Evolutionary conservation across 306 rosid species (phyloP).

Genomic region (Quercus agrifolia): DNA sequence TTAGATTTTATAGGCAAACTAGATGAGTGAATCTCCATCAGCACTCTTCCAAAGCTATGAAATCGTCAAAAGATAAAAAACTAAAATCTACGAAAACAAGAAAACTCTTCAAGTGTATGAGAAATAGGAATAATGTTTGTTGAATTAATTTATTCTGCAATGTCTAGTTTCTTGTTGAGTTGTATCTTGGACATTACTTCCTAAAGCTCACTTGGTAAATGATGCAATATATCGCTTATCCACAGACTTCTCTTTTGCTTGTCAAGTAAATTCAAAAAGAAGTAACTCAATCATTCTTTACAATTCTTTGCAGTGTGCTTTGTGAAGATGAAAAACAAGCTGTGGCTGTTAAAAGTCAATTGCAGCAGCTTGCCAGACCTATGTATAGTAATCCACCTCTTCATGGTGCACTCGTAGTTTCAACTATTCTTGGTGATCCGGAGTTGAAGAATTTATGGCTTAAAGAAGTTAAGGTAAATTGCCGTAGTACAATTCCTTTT

Average conservation of each 20-base stretch:
- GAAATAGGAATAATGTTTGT: neutral
- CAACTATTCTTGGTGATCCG: conserved; percentile 80
- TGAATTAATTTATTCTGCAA: neutral
- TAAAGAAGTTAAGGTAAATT: conserved; percentile 82
- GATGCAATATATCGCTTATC: neutral
- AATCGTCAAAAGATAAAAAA: neutral
- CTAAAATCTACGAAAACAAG: neutral
- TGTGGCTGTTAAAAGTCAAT: conserved; percentile 85
- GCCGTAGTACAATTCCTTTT: neutral
- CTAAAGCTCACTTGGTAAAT: neutral
- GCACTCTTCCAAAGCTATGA: neutral
- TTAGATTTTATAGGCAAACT: neutral
- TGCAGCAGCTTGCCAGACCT: conserved; percentile 91
- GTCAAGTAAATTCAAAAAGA: conserved; percentile 8
- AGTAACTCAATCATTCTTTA: neutral
- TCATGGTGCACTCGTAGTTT: conserved; percentile 83
- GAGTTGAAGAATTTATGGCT: conserved; percentile 81
- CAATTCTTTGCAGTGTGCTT: conserved; percentile 56
- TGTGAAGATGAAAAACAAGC: conserved; percentile 95
- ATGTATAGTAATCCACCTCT: conserved; percentile 97
- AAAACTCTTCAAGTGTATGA: neutral
- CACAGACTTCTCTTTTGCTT: conserved; percentile 5
- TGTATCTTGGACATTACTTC: neutral
- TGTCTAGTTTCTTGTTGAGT: neutral
- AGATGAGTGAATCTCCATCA: neutral